Percentiles rank a stretch among this genome's conserved stretches.
phyloP scores from a whole-genome alignment of 2,329 filamentous ascomycete species.

The Ophiostoma perfectum region DNA sequence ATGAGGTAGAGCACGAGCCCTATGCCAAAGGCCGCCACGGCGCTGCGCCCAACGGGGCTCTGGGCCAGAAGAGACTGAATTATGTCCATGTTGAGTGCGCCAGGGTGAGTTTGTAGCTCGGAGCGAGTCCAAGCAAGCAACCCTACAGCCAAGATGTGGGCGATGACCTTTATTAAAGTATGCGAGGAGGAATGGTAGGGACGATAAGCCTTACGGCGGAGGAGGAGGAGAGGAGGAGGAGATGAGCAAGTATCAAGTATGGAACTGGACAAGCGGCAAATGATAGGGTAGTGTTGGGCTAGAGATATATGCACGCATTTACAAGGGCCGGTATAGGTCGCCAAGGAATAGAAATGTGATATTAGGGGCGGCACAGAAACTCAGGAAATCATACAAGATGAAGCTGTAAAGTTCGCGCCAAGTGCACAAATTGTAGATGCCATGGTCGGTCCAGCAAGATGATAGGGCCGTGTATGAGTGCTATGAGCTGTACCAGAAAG shows the following conservation, averaged over 20 bases:
- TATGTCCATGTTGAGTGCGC: neutral
- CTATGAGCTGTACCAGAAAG: neutral
- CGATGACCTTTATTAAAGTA: neutral
- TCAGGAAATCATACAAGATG: neutral
- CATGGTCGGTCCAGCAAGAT: neutral
- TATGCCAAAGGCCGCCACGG: neutral
- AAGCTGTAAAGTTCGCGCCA: neutral
- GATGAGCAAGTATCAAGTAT: too few relatives aligned
- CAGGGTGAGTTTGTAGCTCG: neutral
- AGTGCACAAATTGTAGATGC: neutral
- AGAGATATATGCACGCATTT: too few relatives aligned
- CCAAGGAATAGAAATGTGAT: neutral
- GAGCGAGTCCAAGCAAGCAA: neutral
- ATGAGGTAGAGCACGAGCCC: constrained; percentile 25
- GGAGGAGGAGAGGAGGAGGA: neutral
- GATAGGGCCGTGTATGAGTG: neutral
- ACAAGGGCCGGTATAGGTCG: too few relatives aligned
- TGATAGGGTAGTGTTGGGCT: neutral
- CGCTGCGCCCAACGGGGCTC: neutral
- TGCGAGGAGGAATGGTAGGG: too few relatives aligned
- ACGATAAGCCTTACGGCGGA: neutral
- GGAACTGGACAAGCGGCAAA: too few relatives aligned
- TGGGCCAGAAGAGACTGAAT: neutral
- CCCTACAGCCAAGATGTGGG: too few relatives aligned
- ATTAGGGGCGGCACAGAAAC: neutral